phyloP scores from a whole-genome alignment of 2,329 filamentous ascomycete genomes.

The Clonostachys byssicola region DNA sequence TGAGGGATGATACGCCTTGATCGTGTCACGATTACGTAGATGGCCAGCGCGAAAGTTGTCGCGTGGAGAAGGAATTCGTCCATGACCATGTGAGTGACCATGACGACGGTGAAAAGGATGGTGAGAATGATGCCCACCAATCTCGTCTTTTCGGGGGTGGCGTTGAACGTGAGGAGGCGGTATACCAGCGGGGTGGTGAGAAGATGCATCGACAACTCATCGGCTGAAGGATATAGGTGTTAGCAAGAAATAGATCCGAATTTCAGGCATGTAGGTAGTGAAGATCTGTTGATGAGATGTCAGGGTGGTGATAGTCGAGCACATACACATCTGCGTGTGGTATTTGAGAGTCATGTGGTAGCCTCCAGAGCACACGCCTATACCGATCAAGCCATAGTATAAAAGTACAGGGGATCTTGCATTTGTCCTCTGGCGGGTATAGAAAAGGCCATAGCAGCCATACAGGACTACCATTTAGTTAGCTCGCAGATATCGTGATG shows the following conservation, averaged over 20 bases:
- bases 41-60: slow-evolving; percentile 21
- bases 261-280: background rate
- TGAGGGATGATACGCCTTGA: slow-evolving; percentile 21
- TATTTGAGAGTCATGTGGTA: slow-evolving; percentile 28
- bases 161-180: slow-evolving; percentile 28
- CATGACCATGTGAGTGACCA: slow-evolving; percentile 34
- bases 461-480: slow-evolving; percentile 19
- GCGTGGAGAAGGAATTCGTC: slow-evolving; percentile 35
- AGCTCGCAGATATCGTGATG: no score
- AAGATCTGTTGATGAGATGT: background rate
- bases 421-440: slow-evolving; percentile 8
- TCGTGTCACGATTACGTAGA: slow-evolving; percentile 24
- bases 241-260: background rate
- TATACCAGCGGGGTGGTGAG: slow-evolving; percentile 33
- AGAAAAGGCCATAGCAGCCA: slow-evolving; percentile 28
- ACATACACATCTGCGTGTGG: slow-evolving; percentile 26
- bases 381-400: slow-evolving; percentile 30
- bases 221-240: slow-evolving; percentile 15
- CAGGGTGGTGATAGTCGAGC: fast-evolving
- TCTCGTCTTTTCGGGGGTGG: slow-evolving; percentile 13
- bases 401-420: slow-evolving; percentile 20
- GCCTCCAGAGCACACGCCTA: slow-evolving; percentile 21
- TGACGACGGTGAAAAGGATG: slow-evolving; percentile 21
- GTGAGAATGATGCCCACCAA: slow-evolving; percentile 11
- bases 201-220: slow-evolving; percentile 34